Conservation (phyloP, 257 asterid species). For the Solanum piurae region DNA sequence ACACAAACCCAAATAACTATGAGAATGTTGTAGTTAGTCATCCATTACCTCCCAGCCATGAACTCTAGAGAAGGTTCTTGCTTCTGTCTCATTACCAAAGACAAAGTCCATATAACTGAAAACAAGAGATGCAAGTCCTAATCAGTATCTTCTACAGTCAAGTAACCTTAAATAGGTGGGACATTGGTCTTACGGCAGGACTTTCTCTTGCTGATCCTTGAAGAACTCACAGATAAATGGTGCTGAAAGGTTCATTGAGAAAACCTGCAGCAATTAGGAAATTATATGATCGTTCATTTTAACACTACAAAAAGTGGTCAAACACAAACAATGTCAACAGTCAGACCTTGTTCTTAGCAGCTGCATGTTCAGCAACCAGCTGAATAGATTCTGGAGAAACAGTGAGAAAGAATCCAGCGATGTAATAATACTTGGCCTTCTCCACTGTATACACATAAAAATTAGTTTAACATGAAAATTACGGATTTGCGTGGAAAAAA, state of each 20-base stretch:
- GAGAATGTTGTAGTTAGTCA: neutral
- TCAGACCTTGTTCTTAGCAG: slow-evolving; percentile 75
- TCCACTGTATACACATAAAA: slow-evolving; percentile 45
- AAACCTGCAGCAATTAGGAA: slow-evolving; percentile 34
- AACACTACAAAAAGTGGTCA: neutral
- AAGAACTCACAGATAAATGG: slow-evolving; percentile 94
- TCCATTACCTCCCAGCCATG: slow-evolving; percentile 94
- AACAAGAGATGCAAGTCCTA: slow-evolving; percentile 7
- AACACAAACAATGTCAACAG: neutral
- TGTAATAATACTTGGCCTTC: slow-evolving; percentile 83
- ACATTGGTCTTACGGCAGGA: slow-evolving; percentile 50
- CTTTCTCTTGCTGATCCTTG: slow-evolving; percentile 72
- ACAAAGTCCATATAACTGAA: slow-evolving; percentile 67
- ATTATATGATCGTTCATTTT: neutral
- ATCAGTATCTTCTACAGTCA: neutral
- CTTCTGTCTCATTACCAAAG: slow-evolving; percentile 97
- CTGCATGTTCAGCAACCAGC: slow-evolving; percentile 94
- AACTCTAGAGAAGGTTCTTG: slow-evolving; percentile 78
- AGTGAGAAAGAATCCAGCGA: slow-evolving; percentile 94
- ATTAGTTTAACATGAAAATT: neutral
- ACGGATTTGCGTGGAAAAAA: too few relatives aligned
- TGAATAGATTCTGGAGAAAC: slow-evolving; percentile 94
- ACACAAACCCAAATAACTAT: neutral
- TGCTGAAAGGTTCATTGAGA: slow-evolving; percentile 82
- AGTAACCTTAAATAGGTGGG: neutral